Evolutionary conservation across 306 rosid genomes (phyloP).

Genomic region (Alnus rubra): DNA sequence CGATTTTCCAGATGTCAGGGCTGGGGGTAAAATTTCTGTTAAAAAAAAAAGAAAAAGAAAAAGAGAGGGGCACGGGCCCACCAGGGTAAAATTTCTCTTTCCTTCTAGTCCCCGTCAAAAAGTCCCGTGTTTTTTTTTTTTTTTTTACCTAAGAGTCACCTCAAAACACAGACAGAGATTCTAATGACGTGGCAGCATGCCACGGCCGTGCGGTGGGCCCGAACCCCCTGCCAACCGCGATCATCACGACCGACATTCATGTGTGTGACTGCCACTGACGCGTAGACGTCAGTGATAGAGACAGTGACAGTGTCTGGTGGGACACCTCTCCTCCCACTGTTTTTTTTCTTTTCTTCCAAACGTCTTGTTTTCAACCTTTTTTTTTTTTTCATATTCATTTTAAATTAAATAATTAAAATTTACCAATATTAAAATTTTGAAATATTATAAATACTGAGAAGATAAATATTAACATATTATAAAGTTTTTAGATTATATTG

Average conservation of each 20-base stretch:
- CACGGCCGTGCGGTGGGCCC: constrained; percentile 38
- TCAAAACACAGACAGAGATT: constrained; percentile 42
- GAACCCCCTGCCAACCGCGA: neutral
- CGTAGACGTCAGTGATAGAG: neutral
- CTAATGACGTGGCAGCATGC: constrained; percentile 30
- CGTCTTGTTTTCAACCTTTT: too few species aligned
- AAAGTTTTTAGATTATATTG: too few species aligned
- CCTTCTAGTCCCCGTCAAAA: neutral
- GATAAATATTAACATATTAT: too few species aligned
- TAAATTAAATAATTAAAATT: too few species aligned
- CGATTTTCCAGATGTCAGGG: too few species aligned
- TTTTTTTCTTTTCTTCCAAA: too few species aligned
- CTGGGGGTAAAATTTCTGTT: neutral
- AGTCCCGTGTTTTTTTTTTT: neutral
- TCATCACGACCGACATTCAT: constrained; percentile 32
- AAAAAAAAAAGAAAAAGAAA: neutral
- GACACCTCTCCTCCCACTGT: too few species aligned
- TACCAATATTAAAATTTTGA: too few species aligned
- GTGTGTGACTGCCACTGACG: neutral
- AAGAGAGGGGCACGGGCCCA: neutral
- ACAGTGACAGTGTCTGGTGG: neutral
- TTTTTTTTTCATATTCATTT: too few species aligned
- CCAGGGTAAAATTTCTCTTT: neutral
- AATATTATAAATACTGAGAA: too few species aligned
- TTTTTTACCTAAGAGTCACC: neutral